Evolutionary conservation across 441 rosid genomes (phyloP).

Genomic region (Populus hybrid): DNA sequence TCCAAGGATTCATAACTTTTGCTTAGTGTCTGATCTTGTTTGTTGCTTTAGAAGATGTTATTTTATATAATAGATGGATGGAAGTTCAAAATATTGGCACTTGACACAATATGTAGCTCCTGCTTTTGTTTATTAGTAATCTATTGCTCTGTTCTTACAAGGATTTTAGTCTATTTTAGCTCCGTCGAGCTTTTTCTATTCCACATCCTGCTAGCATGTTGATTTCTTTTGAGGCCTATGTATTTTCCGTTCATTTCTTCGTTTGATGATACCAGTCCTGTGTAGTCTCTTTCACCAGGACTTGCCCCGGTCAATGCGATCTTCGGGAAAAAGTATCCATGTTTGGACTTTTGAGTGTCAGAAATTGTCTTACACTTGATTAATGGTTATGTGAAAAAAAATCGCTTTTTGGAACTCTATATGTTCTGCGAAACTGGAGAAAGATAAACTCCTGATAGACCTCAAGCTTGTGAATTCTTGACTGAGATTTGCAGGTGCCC

Average conservation of each 20-base stretch:
- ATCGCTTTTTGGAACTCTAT: too few species aligned
- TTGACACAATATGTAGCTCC: neutral
- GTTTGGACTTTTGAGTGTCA: too few species aligned
- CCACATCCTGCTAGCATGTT: neutral
- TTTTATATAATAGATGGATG: neutral
- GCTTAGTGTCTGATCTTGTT: neutral
- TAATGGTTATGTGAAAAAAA: too few species aligned
- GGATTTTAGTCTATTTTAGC: neutral
- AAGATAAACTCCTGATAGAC: too few species aligned
- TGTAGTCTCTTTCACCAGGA: too few species aligned
- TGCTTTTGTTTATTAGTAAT: neutral
- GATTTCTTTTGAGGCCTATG: neutral
- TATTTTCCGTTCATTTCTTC: neutral
- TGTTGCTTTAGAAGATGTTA: neutral
- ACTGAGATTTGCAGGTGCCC: too few species aligned
- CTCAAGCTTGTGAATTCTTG: too few species aligned
- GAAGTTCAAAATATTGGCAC: neutral
- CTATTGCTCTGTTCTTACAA: neutral
- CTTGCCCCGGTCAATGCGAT: too few species aligned
- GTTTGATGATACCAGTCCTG: too few species aligned
- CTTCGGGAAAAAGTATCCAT: too few species aligned
- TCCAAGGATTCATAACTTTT: neutral
- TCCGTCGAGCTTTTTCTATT: neutral
- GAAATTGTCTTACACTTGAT: too few species aligned
- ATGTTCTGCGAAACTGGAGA: too few species aligned